These are phyloP conservation scores for Phaeomoniella chlamydospora DNA, from an alignment of 2,329 filamentous ascomycete genomes.

Conservation along the genomic window DNA sequence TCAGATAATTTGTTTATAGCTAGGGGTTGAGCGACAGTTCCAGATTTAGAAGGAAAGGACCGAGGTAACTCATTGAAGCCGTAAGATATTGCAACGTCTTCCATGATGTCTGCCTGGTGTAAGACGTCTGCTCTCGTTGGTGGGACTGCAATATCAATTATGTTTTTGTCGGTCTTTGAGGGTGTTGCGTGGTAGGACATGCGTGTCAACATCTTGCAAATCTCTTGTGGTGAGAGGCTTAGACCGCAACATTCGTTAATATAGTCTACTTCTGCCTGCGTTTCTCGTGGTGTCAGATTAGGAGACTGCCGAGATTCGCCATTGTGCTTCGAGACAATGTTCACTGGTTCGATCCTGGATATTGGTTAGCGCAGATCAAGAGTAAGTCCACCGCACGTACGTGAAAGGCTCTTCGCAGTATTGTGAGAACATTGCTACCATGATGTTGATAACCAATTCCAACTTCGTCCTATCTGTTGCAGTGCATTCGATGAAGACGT, in stretches of 20 bases:
- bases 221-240: constrained; percentile 54
- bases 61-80: constrained; percentile 94
- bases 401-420: constrained; percentile 84
- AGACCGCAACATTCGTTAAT: constrained; percentile 88
- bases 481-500: constrained; percentile 94
- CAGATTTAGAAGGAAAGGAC: constrained; percentile 70
- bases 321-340: constrained; percentile 88
- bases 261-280: constrained; percentile 78
- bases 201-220: constrained; percentile 68
- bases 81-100: constrained; percentile 91
- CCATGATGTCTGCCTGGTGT: constrained; percentile 97
- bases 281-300: constrained; percentile 59
- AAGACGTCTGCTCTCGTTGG: constrained; percentile 87
- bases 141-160: constrained; percentile 71
- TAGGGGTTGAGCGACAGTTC: constrained; percentile 73
- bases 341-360: constrained; percentile 64
- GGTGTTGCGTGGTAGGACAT: constrained; percentile 80
- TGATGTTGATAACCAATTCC: constrained; percentile 87
- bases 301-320: constrained; percentile 67
- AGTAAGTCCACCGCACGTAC: constrained; percentile 15
- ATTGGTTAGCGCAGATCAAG: background rate
- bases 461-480: constrained; percentile 93
- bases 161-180: constrained; percentile 51
- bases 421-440: constrained; percentile 92
- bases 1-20: constrained; percentile 90